A percentile compares a stretch with the other conserved stretches of the same genome.
These are phyloP conservation scores for Begonia peltatifolia DNA, from an alignment of 306 rosid species.

Conservation along the genomic window DNA sequence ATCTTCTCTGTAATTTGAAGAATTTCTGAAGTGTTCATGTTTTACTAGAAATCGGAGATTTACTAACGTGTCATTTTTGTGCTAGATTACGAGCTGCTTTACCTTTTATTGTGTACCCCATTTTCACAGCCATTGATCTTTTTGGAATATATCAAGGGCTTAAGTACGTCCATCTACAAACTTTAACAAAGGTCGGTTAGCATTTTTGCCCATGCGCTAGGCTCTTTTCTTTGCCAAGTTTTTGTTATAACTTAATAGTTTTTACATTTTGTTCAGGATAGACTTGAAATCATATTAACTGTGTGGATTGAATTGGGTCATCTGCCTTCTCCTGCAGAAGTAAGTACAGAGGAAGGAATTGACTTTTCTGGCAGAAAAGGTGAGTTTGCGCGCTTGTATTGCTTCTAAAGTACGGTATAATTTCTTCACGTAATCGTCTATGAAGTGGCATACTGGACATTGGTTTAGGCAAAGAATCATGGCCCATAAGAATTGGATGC, in stretches of 20 bases:
- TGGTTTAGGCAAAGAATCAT: constrained; percentile 38
- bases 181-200: constrained; percentile 64
- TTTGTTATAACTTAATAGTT: not conserved
- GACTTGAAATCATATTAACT: constrained; percentile 71
- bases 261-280: constrained; percentile 43
- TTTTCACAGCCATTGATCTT: constrained; percentile 71
- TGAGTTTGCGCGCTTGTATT: constrained; percentile 13
- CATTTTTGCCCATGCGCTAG: not conserved
- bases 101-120: constrained; percentile 52
- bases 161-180: constrained; percentile 69
- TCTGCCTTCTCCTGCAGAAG: constrained; percentile 78
- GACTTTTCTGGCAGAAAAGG: constrained; percentile 50
- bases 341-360: constrained; percentile 67
- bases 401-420: not conserved
- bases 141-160: constrained; percentile 79
- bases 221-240: not conserved
- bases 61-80: constrained; percentile 23
- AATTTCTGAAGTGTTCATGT: not conserved
- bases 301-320: constrained; percentile 64
- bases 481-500: constrained; percentile 82
- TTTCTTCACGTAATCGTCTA: not conserved
- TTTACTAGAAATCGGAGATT: not conserved
- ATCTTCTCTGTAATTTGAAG: constrained; percentile 2
- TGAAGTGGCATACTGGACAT: not conserved
- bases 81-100: constrained; percentile 50